Conservation (phyloP, 768 basidiomycete genomes). For the Hypholoma fasciculare region DNA sequence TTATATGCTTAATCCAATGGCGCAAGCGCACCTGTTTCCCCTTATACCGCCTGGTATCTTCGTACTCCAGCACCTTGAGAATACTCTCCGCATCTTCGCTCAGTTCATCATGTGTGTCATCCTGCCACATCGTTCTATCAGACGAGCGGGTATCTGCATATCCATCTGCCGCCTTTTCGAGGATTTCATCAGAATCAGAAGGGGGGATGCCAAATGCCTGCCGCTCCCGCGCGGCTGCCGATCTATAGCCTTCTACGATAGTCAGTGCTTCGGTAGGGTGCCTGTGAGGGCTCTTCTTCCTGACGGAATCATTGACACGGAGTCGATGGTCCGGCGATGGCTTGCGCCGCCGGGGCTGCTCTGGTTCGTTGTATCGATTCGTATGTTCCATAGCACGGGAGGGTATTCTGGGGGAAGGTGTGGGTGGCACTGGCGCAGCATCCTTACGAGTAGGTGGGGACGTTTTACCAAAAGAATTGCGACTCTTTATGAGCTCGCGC, state of each 20-base stretch:
- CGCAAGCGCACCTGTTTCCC: neutral
- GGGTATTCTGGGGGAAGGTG: no score
- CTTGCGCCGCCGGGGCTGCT: no score
- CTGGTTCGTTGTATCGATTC: neutral
- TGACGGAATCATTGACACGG: neutral
- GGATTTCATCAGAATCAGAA: conserved; percentile 38
- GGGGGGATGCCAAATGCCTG: conserved; percentile 53
- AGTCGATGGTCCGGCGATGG: no score
- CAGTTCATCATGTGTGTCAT: conserved; percentile 36
- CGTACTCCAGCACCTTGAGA: conserved; percentile 38
- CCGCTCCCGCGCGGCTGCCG: conserved; percentile 45
- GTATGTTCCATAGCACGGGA: no score
- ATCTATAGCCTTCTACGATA: conserved; percentile 18
- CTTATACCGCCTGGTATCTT: neutral
- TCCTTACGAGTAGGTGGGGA: neutral
- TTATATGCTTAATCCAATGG: neutral
- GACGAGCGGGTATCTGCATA: conserved; percentile 45
- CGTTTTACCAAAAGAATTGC: conserved; percentile 14
- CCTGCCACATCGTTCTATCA: conserved; percentile 39
- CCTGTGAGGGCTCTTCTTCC: neutral
- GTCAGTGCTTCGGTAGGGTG: conserved; percentile 11
- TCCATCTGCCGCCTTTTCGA: conserved; percentile 9
- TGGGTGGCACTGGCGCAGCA: neutral
- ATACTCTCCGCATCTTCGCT: conserved; percentile 51
- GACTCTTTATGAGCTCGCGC: conserved; percentile 22